These are phyloP conservation scores for Pleurotus salmoneostramineus DNA, from an alignment of 768 basidiomycete genomes.

Conservation along the genomic window DNA sequence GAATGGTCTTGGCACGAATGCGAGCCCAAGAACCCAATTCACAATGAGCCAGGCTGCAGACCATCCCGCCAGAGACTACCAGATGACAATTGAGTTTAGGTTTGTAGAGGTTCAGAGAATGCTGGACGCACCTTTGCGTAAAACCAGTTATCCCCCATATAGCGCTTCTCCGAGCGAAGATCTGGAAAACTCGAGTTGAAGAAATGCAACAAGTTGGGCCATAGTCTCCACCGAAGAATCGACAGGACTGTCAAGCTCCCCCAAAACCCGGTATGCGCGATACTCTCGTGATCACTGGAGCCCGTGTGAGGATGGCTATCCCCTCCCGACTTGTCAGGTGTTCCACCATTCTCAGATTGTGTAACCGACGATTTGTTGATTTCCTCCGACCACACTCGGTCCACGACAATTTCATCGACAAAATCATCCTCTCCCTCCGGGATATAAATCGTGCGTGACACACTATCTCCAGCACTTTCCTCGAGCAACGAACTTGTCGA, in stretches of 20 bases:
- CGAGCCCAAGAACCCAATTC: slow-evolving; percentile 65
- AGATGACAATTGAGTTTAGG: neutral
- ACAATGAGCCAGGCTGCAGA: slow-evolving; percentile 59
- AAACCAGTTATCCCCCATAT: slow-evolving; percentile 68
- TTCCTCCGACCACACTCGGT: slow-evolving; percentile 64
- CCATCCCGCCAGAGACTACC: slow-evolving; percentile 55
- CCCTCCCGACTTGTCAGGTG: slow-evolving; percentile 47
- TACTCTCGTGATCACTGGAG: slow-evolving; percentile 30
- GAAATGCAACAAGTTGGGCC: slow-evolving; percentile 51
- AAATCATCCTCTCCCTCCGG: slow-evolving; percentile 28
- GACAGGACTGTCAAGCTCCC: slow-evolving; percentile 28
- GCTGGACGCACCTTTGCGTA: slow-evolving; percentile 38
- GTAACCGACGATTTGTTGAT: slow-evolving; percentile 45
- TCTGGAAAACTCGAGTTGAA: slow-evolving; percentile 63
- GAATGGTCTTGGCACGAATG: slow-evolving; percentile 42
- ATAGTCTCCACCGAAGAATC: slow-evolving; percentile 53
- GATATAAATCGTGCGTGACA: slow-evolving; percentile 22
- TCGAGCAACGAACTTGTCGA: slow-evolving; percentile 51
- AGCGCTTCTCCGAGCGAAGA: slow-evolving; percentile 41
- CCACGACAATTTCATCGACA: slow-evolving; percentile 75
- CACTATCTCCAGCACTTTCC: slow-evolving; percentile 42
- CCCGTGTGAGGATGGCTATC: slow-evolving; percentile 30
- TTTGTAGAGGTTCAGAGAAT: neutral
- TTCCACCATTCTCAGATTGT: slow-evolving; percentile 47
- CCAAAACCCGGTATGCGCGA: slow-evolving; percentile 32